phyloP scores from a whole-genome alignment of 257 asterid genomes.

The Anisodus acutangulus region DNA sequence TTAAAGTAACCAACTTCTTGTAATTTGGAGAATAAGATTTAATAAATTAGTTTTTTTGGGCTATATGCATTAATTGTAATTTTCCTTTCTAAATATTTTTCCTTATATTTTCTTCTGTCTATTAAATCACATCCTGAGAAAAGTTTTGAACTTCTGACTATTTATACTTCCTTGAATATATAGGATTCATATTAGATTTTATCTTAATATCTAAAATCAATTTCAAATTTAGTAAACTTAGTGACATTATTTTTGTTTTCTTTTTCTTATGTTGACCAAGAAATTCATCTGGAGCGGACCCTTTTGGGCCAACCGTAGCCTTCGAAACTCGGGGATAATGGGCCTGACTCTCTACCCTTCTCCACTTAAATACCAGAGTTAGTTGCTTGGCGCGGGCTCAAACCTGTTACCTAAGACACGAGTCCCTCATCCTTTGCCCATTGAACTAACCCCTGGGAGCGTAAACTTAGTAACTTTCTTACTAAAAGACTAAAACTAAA shows the following conservation, averaged over 20 bases:
- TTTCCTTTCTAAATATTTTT: conserved; percentile 28
- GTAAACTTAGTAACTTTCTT: neutral
- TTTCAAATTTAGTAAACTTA: neutral
- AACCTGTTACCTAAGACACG: no score
- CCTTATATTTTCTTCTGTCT: neutral
- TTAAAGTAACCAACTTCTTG: conserved; percentile 34
- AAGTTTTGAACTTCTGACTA: neutral
- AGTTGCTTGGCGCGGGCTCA: neutral
- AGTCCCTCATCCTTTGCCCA: no score
- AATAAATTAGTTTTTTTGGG: conserved; percentile 14
- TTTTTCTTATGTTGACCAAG: neutral
- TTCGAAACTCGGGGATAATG: no score
- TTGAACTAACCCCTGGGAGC: no score
- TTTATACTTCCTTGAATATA: neutral
- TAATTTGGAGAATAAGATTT: conserved; percentile 28
- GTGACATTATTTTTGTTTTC: neutral
- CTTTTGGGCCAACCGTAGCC: no score
- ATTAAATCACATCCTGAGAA: neutral
- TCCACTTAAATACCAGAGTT: no score
- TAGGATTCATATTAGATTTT: neutral
- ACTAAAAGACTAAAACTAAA: neutral
- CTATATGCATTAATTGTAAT: neutral
- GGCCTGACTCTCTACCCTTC: no score
- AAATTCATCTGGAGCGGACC: no score
- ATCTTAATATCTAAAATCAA: neutral